Conservation (phyloP, 2,329 filamentous ascomycete genomes). For the Monilinia polystroma region DNA sequence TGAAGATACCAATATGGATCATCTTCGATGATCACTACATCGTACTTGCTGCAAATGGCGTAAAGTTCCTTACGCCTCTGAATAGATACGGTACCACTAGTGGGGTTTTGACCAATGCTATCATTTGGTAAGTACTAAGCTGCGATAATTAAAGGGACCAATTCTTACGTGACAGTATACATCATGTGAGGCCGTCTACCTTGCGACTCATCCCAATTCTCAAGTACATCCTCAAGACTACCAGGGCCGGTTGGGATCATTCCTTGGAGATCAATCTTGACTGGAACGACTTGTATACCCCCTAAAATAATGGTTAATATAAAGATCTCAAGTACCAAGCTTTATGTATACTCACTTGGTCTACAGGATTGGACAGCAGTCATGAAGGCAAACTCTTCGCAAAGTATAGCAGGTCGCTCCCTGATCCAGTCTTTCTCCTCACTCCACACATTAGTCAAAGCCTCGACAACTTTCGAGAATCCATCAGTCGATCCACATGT, state of each 20-base stretch:
- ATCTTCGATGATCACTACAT: slow-evolving; percentile 89
- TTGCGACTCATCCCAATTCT: slow-evolving; percentile 74
- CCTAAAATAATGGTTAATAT: slow-evolving; percentile 29
- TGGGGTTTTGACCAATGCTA: slow-evolving; percentile 88
- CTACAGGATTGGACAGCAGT: slow-evolving; percentile 66
- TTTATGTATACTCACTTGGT: slow-evolving; percentile 44
- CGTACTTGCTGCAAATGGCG: slow-evolving; percentile 74
- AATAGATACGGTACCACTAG: slow-evolving; percentile 70
- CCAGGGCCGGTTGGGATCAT: slow-evolving; percentile 74
- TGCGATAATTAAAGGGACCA: slow-evolving; percentile 11
- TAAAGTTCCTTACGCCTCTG: slow-evolving; percentile 77
- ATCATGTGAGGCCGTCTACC: slow-evolving; percentile 79
- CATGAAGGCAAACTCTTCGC: slow-evolving; percentile 79
- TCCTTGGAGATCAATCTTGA: slow-evolving; percentile 75
- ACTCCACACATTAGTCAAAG: slow-evolving; percentile 74
- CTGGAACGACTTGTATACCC: slow-evolving; percentile 64
- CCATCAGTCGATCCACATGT: slow-evolving; percentile 85
- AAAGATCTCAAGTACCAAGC: no score
- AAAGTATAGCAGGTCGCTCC: slow-evolving; percentile 73
- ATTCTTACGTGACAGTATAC: slow-evolving; percentile 82
- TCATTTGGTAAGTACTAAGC: slow-evolving; percentile 25
- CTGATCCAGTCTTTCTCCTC: slow-evolving; percentile 63
- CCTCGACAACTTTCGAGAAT: slow-evolving; percentile 72
- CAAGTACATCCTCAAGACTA: slow-evolving; percentile 73
- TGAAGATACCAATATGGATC: slow-evolving; percentile 97